These are phyloP conservation scores for Daldinia childiae DNA, from an alignment of 495 filamentous ascomycete species.

Conservation along the genomic window DNA sequence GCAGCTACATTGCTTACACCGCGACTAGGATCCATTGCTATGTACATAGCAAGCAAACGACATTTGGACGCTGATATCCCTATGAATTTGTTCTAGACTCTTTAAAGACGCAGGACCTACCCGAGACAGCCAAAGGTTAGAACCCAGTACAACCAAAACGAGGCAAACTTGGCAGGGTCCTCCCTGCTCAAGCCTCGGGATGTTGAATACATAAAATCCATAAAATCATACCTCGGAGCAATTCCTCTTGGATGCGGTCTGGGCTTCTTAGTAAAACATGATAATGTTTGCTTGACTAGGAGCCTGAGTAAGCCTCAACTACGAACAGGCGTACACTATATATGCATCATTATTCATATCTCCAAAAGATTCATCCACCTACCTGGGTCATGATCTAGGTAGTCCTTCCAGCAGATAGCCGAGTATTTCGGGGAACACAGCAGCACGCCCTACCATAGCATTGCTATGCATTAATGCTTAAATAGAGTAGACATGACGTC, in stretches of 20 bases:
- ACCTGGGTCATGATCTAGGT: slow-evolving; percentile 26
- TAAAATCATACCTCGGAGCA: not conserved
- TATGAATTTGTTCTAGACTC: slow-evolving; percentile 9
- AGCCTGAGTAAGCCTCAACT: slow-evolving; percentile 26
- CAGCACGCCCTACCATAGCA: slow-evolving; percentile 11
- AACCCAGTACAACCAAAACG: slow-evolving; percentile 7
- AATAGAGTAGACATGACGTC: slow-evolving; percentile 30
- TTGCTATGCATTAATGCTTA: slow-evolving; percentile 10
- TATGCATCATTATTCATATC: slow-evolving; percentile 8
- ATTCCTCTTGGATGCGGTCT: not conserved
- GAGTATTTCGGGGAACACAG: not conserved
- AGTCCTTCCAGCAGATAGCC: slow-evolving; percentile 14
- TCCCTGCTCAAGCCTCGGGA: slow-evolving; percentile 16
- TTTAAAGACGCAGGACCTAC: slow-evolving; percentile 15
- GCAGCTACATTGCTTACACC: too few relatives aligned
- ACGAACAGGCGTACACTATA: not conserved
- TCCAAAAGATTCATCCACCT: slow-evolving; percentile 28
- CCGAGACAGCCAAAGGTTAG: slow-evolving; percentile 28
- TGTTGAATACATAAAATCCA: not conserved
- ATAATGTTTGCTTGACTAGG: slow-evolving; percentile 9
- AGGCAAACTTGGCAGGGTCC: slow-evolving; percentile 24
- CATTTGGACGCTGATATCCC: not conserved
- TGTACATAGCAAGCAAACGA: slow-evolving; percentile 11
- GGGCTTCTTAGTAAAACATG: not conserved
- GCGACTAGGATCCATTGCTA: too few relatives aligned